phyloP scores from a whole-genome alignment of 2,329 filamentous ascomycete genomes.

The Meredithiella fracta region DNA sequence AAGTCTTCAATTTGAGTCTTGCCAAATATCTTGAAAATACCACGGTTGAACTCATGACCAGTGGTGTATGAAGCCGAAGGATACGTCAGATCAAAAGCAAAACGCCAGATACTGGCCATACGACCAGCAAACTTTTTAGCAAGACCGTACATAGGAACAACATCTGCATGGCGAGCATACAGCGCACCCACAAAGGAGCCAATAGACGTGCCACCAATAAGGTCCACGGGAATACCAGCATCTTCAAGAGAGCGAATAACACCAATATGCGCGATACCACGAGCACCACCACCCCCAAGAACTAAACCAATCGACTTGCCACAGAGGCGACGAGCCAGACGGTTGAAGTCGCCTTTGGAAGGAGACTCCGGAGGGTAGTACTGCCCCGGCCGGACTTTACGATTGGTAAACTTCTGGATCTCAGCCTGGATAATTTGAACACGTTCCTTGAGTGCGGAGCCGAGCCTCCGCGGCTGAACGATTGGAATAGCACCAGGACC shows the following conservation, averaged over 20 bases:
- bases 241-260: slow-evolving; percentile 93
- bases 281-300: slow-evolving; percentile 79
- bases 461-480: slow-evolving; percentile 49
- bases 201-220: slow-evolving; percentile 90
- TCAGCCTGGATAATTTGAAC: slow-evolving; percentile 93
- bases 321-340: slow-evolving; percentile 73
- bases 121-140: slow-evolving; percentile 95
- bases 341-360: slow-evolving; percentile 93
- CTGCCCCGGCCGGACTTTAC: slow-evolving; percentile 73
- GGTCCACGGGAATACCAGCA: slow-evolving; percentile 86
- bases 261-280: slow-evolving; percentile 83
- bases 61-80: slow-evolving; percentile 95
- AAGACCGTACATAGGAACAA: slow-evolving; percentile 90
- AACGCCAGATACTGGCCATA: slow-evolving; percentile 99
- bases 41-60: slow-evolving; percentile 95
- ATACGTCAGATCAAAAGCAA: slow-evolving; percentile 88
- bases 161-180: slow-evolving; percentile 89
- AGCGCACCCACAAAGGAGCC: slow-evolving; percentile 88
- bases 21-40: slow-evolving; percentile 96
- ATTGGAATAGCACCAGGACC: slow-evolving; percentile 8
- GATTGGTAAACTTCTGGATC: slow-evolving; percentile 93
- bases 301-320: slow-evolving; percentile 91
- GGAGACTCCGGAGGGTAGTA: slow-evolving; percentile 83
- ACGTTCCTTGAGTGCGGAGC: slow-evolving; percentile 72
- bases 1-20: slow-evolving; percentile 97